Evolutionary conservation across 345 rosid genomes (phyloP), one percentile per base, ranked within the genome.

Genomic region (Xanthoceras sorbifolium): DNA sequence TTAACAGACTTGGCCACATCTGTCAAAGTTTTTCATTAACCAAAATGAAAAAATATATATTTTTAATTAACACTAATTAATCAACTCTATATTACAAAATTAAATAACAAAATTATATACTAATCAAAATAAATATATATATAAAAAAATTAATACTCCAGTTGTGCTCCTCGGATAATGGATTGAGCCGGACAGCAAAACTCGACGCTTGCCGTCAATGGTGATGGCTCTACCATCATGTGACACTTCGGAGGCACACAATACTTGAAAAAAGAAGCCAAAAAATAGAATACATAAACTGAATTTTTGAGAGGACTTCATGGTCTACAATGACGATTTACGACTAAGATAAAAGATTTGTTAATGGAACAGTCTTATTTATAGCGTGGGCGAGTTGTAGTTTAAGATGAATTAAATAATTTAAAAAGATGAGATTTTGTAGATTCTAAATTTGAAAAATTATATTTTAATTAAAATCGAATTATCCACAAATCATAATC

Each of bases 1-100:
- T 80, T 10, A 89, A 85, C 4, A 91, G 79, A 62, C 82, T 85
- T 3, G 94, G 91, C 94, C 97, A 89, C 97, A 89, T 92, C 94
- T 90, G 55, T 81, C 28, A n/a, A n/a, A n/a, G n/a, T n/a, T n/a
- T n/a, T n/a, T n/a, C n/a, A n/a, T n/a, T n/a, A n/a, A n/a, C n/a
- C n/a, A n/a, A n/a, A n/a, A n/a, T n/a, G n/a, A n/a, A n/a, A n/a
- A n/a, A n/a, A n/a, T n/a, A n/a, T n/a, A n/a, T n/a, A n/a, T n/a
- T n/a, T n/a, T n/a, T n/a, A n/a, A 2, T 17, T 6, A 2, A 6
- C n/a, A 50, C 20, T 1, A 8, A 20, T 44, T 52, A 71, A 1
- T 20, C 2, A 38, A 12, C 22, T 15, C 0, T 10, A 9, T 5
- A 8, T 65, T 1, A 29, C 29, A 5, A 4, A 61, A 32, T n/a